Evolutionary conservation across 169 alveolate species (phyloP).

Genomic region (Perkinsus marinus): DNA sequence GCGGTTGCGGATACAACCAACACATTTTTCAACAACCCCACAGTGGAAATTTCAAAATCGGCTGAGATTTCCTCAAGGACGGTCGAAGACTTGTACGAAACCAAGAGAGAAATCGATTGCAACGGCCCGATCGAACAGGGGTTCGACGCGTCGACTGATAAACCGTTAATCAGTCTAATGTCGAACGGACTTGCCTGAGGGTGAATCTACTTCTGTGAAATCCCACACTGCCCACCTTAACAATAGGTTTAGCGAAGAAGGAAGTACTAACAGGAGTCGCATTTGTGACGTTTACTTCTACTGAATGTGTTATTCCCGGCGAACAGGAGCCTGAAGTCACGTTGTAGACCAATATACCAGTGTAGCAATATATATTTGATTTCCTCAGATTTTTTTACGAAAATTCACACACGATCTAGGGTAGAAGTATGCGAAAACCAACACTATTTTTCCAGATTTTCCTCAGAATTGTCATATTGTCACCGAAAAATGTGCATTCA

Average conservation of each 20-base stretch:
- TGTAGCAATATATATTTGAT: no score
- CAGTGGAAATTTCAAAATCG: background rate
- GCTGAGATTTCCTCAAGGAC: background rate
- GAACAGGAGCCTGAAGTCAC: background rate
- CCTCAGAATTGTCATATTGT: no score
- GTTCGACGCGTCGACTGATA: background rate
- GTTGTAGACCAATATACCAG: no score
- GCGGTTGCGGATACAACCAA: background rate
- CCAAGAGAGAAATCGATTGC: background rate
- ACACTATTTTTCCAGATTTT: no score
- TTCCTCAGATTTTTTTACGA: no score
- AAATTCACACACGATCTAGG: no score
- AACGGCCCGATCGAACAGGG: background rate
- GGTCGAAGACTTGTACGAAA: background rate
- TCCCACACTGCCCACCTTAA: background rate
- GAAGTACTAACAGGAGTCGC: background rate
- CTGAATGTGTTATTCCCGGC: background rate
- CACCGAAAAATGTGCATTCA: no score
- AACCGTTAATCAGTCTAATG: background rate
- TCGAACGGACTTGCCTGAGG: background rate
- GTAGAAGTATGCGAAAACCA: background rate
- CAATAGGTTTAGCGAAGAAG: background rate
- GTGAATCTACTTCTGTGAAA: background rate
- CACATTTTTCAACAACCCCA: background rate
- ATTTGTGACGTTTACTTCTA: background rate